Evolutionary conservation across 257 asterid species (phyloP).

Genomic region (Solanum bulbocastanum): DNA sequence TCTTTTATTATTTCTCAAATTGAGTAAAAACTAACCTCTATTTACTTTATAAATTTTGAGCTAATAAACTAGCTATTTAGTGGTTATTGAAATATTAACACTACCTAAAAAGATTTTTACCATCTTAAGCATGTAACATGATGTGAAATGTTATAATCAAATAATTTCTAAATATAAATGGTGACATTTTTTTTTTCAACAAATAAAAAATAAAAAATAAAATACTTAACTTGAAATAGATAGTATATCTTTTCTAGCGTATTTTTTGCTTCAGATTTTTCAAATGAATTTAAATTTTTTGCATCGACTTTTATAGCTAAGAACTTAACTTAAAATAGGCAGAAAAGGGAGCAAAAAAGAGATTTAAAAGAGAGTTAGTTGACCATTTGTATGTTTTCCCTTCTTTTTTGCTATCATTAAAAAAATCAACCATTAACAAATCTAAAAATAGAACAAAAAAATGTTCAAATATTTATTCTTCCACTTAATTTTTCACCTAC

Average conservation of each 20-base stretch:
- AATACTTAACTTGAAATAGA: neutral
- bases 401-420: slow-evolving; percentile 25
- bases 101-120: too few relatives aligned
- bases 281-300: neutral
- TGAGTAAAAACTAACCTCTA: too few relatives aligned
- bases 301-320: neutral
- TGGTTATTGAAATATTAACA: neutral
- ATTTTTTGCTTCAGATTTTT: neutral
- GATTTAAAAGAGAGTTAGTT: slow-evolving; percentile 13
- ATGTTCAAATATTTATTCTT: neutral
- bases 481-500: neutral
- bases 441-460: neutral
- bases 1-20: too few relatives aligned
- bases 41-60: neutral
- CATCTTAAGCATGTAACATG: neutral
- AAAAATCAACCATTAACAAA: slow-evolving; percentile 22
- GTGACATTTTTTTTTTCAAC: neutral
- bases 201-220: neutral
- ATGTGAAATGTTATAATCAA: neutral
- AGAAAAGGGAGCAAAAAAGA: neutral
- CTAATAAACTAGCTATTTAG: neutral
- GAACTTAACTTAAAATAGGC: neutral
- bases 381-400: slow-evolving; percentile 28
- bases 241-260: neutral
- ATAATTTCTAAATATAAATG: neutral